phyloP scores from a whole-genome alignment of 2,329 filamentous ascomycete genomes.

The Alternaria burnsii region DNA sequence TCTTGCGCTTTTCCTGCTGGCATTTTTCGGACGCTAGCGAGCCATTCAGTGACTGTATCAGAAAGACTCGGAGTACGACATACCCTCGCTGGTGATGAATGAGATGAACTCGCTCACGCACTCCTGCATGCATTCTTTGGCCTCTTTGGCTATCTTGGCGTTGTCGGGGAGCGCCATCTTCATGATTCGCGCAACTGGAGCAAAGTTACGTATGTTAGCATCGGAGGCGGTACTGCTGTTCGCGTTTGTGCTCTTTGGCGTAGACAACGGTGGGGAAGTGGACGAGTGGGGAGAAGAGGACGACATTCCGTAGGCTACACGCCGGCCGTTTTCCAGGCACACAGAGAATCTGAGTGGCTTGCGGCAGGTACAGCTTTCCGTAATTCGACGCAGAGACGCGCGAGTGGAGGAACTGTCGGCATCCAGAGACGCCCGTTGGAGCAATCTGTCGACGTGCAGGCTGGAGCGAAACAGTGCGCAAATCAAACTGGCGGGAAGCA shows the following conservation, averaged over 20 bases:
- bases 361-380: conserved; percentile 38
- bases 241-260: conserved; percentile 35
- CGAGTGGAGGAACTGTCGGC: conserved; percentile 55
- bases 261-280: conserved; percentile 43
- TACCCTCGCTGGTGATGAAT: conserved; percentile 99
- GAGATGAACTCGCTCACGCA: conserved; percentile 99
- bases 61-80: conserved; percentile 47
- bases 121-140: conserved; percentile 99
- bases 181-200: conserved; percentile 98
- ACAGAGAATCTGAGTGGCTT: conserved; percentile 30
- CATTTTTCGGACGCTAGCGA: conserved; percentile 92
- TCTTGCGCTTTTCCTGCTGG: conserved; percentile 99
- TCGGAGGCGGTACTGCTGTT: conserved; percentile 62
- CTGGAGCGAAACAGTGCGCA: conserved; percentile 42
- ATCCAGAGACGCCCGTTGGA: conserved; percentile 60
- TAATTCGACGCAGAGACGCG: conserved; percentile 60
- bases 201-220: conserved; percentile 95
- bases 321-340: conserved; percentile 49
- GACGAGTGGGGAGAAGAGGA: conserved; percentile 53
- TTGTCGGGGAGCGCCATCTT: conserved; percentile 97
- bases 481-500: conserved; percentile 49
- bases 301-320: conserved; percentile 55
- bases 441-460: conserved; percentile 51
- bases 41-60: conserved; percentile 9
- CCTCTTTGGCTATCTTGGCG: conserved; percentile 98